Base-by-base conservation (phyloP, 345 rosid species). In the Citrus medica region DNA sequence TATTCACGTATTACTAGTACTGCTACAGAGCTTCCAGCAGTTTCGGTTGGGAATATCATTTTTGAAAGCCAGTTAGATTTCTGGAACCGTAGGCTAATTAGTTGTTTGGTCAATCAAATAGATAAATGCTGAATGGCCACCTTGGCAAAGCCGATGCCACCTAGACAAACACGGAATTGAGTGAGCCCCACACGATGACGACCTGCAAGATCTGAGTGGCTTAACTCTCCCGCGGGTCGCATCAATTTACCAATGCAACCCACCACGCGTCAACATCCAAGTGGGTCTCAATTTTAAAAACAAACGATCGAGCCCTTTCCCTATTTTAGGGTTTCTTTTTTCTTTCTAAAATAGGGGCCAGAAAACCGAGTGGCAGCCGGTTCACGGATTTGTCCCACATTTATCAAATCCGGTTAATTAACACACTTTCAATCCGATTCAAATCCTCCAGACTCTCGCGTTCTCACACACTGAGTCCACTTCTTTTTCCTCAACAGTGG, bases 341-440 rank as follows among this genome's bases (percentile, higher is more conserved):
- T 1, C 7, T 9, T 14, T 53, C 25, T 3, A 4, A 5, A 17
- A 17, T 14, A 9, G 2, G 72, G 79, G 71, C 75, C 70, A 16
- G 58, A 33, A 78, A 74, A 69, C 65, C 62, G 35, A 27, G 53
- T 33, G 16, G 5, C 42, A 46, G 21, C 42, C 56, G 62, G 75
- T 59, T 67, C 74, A 69, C 87, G 89, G 89, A 86, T 71, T 84
- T 80, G 7, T 81, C 70, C 70, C 13, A 16, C 67, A 48, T 51
- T 88, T 80, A 88, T 88, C 71, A 88, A 84, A 84, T 88, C 83
- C 79, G 79, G 80, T 86, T 84, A 70, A 86, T 65, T 48, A 59
- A 58, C 9, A 56, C 32, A 22, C 48, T 69, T 32, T 74, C 40
- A 21, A 6, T 67, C 85, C 76, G 75, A 76, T 77, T 83, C 68